Percentiles rank a stretch among this genome's conserved stretches.
phyloP scores from a whole-genome alignment of 345 rosid species.

The Iberis pinnata region DNA sequence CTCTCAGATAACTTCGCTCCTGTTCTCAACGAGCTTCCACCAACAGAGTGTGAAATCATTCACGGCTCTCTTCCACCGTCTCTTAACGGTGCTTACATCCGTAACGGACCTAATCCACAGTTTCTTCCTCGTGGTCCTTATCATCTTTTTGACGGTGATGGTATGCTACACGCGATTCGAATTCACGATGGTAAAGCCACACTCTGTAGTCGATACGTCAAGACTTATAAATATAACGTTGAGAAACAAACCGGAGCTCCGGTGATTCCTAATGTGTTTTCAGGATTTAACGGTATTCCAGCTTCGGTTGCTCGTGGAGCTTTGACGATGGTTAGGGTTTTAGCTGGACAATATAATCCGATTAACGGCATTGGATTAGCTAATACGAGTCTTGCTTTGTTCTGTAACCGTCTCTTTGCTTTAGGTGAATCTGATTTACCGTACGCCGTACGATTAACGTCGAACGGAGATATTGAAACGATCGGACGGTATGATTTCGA shows the following conservation, averaged over 20 bases:
- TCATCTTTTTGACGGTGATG: slow-evolving; percentile 35
- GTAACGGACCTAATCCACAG: slow-evolving; percentile 37
- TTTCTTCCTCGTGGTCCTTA: slow-evolving; percentile 37
- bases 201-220: slow-evolving; percentile 33
- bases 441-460: slow-evolving; percentile 22
- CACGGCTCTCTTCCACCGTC: slow-evolving; percentile 26
- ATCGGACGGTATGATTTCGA: slow-evolving; percentile 33
- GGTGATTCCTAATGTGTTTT: slow-evolving; percentile 29
- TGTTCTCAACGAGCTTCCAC: slow-evolving; percentile 33
- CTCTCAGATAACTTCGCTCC: slow-evolving; percentile 37
- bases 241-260: slow-evolving; percentile 30
- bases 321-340: slow-evolving; percentile 24
- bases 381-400: slow-evolving; percentile 30
- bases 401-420: slow-evolving; percentile 32
- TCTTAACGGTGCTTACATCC: slow-evolving; percentile 30
- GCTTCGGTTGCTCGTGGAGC: slow-evolving; percentile 34
- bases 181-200: slow-evolving; percentile 30
- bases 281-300: slow-evolving; percentile 30
- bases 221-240: slow-evolving; percentile 27
- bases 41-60: slow-evolving; percentile 27
- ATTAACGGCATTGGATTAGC: slow-evolving; percentile 33
- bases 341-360: slow-evolving; percentile 32
- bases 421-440: slow-evolving; percentile 35
- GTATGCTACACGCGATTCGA: slow-evolving; percentile 35
- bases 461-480: slow-evolving; percentile 26